These are phyloP conservation scores for Fonsecaea erecta DNA, from an alignment of 2,329 filamentous ascomycete genomes.

Conservation along the genomic window DNA sequence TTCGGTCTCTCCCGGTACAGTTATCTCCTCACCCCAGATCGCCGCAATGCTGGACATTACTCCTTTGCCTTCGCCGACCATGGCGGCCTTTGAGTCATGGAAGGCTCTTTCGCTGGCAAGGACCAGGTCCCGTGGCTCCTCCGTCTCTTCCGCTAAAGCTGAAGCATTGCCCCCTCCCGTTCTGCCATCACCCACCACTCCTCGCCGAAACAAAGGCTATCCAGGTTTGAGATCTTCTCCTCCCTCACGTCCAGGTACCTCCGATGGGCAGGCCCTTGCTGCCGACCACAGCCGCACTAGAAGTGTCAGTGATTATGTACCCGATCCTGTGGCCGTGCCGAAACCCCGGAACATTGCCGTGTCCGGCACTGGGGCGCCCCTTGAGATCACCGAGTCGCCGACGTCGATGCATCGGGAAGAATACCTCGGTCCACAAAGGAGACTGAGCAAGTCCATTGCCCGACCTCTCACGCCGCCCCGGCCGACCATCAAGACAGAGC, in stretches of 20 bases:
- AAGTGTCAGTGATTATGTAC: constrained; percentile 86
- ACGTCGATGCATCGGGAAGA: constrained; percentile 73
- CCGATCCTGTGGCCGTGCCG: constrained; percentile 69
- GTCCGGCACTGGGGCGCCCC: constrained; percentile 60
- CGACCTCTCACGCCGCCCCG: constrained; percentile 77
- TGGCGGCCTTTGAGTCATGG: constrained; percentile 72
- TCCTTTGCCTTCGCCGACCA: constrained; percentile 75
- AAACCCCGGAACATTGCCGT: constrained; percentile 74
- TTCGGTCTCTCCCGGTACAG: constrained; percentile 64
- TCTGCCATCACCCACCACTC: constrained; percentile 36
- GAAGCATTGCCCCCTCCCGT: constrained; percentile 25
- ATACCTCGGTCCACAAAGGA: constrained; percentile 77
- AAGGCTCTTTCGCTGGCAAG: constrained; percentile 54
- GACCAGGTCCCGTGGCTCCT: constrained; percentile 51
- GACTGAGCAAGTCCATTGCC: constrained; percentile 64
- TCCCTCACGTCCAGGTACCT: constrained; percentile 19
- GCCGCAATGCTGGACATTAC: constrained; percentile 79
- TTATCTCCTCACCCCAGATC: constrained; percentile 73
- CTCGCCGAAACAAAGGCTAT: constrained; percentile 47
- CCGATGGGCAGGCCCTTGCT: constrained; percentile 32
- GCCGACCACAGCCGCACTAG: constrained; percentile 64
- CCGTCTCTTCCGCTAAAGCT: constrained; percentile 45
- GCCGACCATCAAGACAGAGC: constrained; percentile 59
- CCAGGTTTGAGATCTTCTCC: constrained; percentile 40
- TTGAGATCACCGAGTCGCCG: constrained; percentile 55